A percentile compares a stretch with the other conserved stretches of the same genome.
These are phyloP conservation scores for Mangifera indica DNA, from an alignment of 345 rosid species.

Conservation along the genomic window DNA sequence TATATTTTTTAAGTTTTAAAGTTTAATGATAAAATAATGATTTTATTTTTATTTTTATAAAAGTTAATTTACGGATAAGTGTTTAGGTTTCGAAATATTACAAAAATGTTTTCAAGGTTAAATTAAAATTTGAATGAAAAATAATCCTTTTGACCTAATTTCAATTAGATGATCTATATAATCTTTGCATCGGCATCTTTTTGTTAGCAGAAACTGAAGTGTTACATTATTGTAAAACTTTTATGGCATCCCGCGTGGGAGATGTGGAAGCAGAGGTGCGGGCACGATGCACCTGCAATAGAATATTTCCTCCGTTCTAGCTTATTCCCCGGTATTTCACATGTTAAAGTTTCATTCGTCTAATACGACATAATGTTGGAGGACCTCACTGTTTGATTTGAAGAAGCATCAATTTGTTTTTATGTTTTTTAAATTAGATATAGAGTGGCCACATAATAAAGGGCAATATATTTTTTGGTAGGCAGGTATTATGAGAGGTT, in stretches of 20 bases:
- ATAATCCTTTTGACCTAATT: too few relatives aligned
- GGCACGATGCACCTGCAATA: background rate
- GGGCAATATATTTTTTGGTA: background rate
- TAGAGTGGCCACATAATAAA: too few relatives aligned
- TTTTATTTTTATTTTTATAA: too few relatives aligned
- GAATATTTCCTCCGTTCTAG: background rate
- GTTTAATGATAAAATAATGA: too few relatives aligned
- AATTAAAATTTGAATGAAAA: too few relatives aligned
- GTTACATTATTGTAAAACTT: background rate
- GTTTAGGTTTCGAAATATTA: too few relatives aligned
- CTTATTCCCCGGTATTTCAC: background rate
- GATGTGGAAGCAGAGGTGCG: background rate
- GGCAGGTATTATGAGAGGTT: background rate
- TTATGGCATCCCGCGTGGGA: background rate
- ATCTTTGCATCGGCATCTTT: background rate
- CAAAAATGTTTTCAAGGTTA: too few relatives aligned
- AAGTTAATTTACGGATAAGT: too few relatives aligned
- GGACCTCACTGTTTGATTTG: background rate
- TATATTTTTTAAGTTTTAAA: too few relatives aligned
- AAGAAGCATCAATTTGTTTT: too few relatives aligned
- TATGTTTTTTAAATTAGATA: too few relatives aligned
- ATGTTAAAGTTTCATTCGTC: background rate
- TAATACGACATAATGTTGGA: background rate
- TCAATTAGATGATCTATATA: background rate
- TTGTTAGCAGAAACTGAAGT: background rate